Evolutionary conservation across 768 basidiomycete species (phyloP).

Genomic region (Pilatotrama ljubarskyi): DNA sequence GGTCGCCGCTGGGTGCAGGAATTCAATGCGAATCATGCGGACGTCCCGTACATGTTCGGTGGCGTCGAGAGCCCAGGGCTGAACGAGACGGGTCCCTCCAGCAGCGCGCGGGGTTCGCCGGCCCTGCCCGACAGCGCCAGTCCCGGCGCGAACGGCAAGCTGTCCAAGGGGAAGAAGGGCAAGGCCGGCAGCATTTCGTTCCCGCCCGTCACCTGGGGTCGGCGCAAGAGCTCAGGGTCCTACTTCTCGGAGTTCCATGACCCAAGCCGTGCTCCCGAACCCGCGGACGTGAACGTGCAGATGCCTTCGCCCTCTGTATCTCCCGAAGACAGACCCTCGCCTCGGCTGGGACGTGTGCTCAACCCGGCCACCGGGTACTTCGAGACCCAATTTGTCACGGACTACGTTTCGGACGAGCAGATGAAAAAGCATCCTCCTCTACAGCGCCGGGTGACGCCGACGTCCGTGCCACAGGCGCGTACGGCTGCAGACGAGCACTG

Average conservation of each 20-base stretch:
- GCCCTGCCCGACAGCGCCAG: conserved; percentile 8
- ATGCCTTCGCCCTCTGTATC: conserved; percentile 2
- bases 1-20: conserved; percentile 68
- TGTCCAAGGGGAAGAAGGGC: conserved; percentile 50
- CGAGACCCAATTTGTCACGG: conserved; percentile 47
- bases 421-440: conserved; percentile 23
- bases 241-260: conserved; percentile 46
- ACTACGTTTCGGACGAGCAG: conserved; percentile 38
- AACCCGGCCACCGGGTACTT: conserved; percentile 34
- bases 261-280: conserved; percentile 18
- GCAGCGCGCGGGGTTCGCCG: background rate
- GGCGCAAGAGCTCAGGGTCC: conserved; percentile 48
- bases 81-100: conserved; percentile 24
- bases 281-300: conserved; percentile 1
- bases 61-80: conserved; percentile 45
- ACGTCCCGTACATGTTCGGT: conserved; percentile 56
- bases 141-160: conserved; percentile 23
- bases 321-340: conserved; percentile 22
- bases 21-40: conserved; percentile 35
- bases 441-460: conserved; percentile 5
- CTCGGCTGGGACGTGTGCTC: conserved; percentile 20
- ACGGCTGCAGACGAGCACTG: conserved; percentile 29
- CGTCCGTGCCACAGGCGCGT: background rate
- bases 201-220: conserved; percentile 68
- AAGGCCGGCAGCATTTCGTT: conserved; percentile 42